These are phyloP conservation scores for Pythium sukuiense DNA, from an alignment of 352 stramenopile species.

Conservation along the genomic window DNA sequence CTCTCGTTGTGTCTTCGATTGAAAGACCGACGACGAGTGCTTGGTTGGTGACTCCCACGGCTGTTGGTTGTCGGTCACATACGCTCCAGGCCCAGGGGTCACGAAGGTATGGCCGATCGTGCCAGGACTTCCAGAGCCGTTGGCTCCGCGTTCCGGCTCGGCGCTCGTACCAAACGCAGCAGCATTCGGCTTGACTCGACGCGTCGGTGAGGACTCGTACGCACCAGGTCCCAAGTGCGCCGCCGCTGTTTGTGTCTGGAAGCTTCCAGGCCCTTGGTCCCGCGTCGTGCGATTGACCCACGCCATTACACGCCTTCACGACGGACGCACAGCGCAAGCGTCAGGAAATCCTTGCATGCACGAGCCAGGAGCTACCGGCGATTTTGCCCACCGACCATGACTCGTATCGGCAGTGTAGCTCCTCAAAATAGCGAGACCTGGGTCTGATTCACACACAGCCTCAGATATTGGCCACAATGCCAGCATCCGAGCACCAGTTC, in stretches of 20 bases:
- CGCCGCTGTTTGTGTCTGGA: conserved; percentile 27
- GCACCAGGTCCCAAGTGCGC: conserved; percentile 51
- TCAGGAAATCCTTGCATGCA: neutral
- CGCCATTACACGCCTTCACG: conserved; percentile 37
- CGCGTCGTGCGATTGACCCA: conserved; percentile 73
- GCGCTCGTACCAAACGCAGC: conserved; percentile 58
- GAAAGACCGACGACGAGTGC: conserved; percentile 46
- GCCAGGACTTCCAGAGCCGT: conserved; percentile 23
- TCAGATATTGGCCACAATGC: neutral
- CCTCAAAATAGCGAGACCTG: neutral
- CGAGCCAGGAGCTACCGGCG: neutral
- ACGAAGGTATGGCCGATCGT: conserved; percentile 40
- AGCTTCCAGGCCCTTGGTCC: conserved; percentile 42
- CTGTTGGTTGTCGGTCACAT: conserved; percentile 40
- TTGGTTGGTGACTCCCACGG: conserved; percentile 61
- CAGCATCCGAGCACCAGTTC: too few species aligned
- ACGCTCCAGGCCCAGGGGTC: conserved; percentile 59
- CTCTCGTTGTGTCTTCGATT: conserved; percentile 55
- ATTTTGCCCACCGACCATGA: neutral
- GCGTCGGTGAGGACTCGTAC: conserved; percentile 52
- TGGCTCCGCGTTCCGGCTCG: conserved; percentile 43
- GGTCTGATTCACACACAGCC: neutral
- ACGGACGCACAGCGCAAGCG: neutral
- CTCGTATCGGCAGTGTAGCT: neutral
- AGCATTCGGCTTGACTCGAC: conserved; percentile 50